These are phyloP conservation scores for Trebouxia sp. DNA, from an alignment of 139 green algal genomes.

Conservation along the genomic window DNA sequence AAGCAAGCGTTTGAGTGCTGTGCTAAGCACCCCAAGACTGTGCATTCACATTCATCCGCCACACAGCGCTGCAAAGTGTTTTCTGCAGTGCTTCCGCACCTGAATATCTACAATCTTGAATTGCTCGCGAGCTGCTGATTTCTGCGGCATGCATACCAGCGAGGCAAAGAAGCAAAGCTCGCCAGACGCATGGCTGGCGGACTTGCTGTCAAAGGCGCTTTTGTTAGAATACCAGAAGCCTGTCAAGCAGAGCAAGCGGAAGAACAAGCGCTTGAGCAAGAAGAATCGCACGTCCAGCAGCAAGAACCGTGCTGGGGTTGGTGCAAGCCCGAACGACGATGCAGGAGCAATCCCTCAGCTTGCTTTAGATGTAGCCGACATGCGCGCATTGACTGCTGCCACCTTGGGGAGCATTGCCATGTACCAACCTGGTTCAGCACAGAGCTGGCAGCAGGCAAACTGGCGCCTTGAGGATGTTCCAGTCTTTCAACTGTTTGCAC, in stretches of 20 bases:
- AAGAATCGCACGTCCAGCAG: background rate
- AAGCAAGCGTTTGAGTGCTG: no score
- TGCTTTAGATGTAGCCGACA: no score
- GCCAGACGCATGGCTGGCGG: background rate
- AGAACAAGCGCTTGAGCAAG: background rate
- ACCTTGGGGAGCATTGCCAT: no score
- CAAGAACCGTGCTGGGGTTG: background rate
- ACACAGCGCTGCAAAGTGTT: no score
- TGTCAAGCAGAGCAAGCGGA: background rate
- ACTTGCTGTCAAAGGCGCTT: conserved; percentile 8
- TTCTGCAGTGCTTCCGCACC: no score
- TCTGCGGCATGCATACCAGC: background rate
- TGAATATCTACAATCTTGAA: no score
- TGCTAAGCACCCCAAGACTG: no score
- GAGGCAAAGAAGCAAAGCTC: background rate
- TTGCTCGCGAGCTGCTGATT: background rate
- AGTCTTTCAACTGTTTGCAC: conserved; percentile 3
- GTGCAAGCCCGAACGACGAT: background rate
- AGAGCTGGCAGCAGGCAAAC: background rate
- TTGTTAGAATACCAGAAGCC: background rate
- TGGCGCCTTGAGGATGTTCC: background rate
- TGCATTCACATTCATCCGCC: no score
- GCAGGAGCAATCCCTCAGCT: background rate
- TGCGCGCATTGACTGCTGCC: no score
- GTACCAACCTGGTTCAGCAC: no score